These are phyloP conservation scores for Dipteronia dyeriana DNA, from an alignment of 345 rosid species.

Conservation along the genomic window DNA sequence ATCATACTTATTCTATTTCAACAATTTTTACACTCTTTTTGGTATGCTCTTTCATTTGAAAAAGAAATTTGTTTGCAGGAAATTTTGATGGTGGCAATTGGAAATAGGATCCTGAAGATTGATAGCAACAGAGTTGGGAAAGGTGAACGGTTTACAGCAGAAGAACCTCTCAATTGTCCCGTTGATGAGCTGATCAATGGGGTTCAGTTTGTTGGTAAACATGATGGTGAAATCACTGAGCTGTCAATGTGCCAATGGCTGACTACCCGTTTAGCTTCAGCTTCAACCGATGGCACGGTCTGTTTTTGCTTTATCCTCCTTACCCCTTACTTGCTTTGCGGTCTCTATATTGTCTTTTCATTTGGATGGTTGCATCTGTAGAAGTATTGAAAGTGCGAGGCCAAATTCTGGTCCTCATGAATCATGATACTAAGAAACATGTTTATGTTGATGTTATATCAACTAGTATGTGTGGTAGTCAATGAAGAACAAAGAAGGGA, in stretches of 20 bases:
- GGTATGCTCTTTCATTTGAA: background rate
- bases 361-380: background rate
- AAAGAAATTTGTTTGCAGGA: slow-evolving; percentile 41
- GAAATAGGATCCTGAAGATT: slow-evolving; percentile 57
- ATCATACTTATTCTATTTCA: slow-evolving; percentile 10
- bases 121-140: slow-evolving; percentile 63
- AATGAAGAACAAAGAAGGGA: background rate
- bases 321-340: background rate
- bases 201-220: slow-evolving; percentile 69
- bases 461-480: background rate
- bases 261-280: slow-evolving; percentile 71
- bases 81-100: slow-evolving; percentile 65
- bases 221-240: slow-evolving; percentile 67
- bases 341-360: slow-evolving; percentile 4
- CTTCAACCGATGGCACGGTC: slow-evolving; percentile 76
- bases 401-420: background rate
- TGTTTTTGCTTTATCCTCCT: slow-evolving; percentile 22
- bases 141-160: slow-evolving; percentile 45
- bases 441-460: background rate
- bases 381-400: background rate
- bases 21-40: background rate
- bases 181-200: slow-evolving; percentile 66
- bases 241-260: slow-evolving; percentile 83
- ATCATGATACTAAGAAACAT: background rate
- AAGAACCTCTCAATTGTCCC: slow-evolving; percentile 59